Base-by-base conservation (phyloP, 345 rosid species). In the Heritiera littoralis region DNA sequence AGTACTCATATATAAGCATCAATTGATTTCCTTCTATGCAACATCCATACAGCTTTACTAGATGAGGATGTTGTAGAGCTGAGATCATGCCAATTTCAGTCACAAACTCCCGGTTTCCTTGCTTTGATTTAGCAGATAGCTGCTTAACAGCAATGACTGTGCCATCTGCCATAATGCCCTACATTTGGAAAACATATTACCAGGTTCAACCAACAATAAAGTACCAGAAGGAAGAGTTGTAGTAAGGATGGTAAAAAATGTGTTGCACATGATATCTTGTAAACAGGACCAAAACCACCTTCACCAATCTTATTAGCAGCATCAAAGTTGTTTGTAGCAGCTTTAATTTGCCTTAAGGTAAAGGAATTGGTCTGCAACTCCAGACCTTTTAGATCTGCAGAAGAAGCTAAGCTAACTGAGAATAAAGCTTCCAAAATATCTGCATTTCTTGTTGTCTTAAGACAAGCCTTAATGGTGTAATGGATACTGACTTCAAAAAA, bases 161-260 rank as follows among this genome's bases (percentile, higher is more conserved):
- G 64, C 92, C 94, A 81, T 90, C 90, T 46, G 76, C 51, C 81
- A 89, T 59, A 32, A 20, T 4, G 67, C 89, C 94, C 92, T 91
- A 86, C 80, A 82, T 28, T 54, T 17, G 4, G 43, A 32, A 74
- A 20, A 13, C 38, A 5, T 67, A 81, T 78, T 81, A 81, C 0
- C 0, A 9, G 76, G 80, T 1, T 89, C 88, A 82, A 80, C 80
- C 14, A 80, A 45, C 59, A 83, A 14, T 30, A 23, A 2, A 0
- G 85, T 89, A 86, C 86, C 78, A 41, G 18, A 23, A 74, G n/a
- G 77, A 75, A 75, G 5, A 20, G 1, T n/a, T 6, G 12, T 9
- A 3, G 10, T 5, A 28, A 11, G 12, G 49, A 14, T 0, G 5
- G 17, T 51, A 41, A 60, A 7, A 46, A 2, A 72, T 15, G 17